A percentile compares a stretch with the other conserved stretches of the same genome.
Conservation (phyloP, 306 rosid genomes). For the Sphenostylis stenocarpa region DNA sequence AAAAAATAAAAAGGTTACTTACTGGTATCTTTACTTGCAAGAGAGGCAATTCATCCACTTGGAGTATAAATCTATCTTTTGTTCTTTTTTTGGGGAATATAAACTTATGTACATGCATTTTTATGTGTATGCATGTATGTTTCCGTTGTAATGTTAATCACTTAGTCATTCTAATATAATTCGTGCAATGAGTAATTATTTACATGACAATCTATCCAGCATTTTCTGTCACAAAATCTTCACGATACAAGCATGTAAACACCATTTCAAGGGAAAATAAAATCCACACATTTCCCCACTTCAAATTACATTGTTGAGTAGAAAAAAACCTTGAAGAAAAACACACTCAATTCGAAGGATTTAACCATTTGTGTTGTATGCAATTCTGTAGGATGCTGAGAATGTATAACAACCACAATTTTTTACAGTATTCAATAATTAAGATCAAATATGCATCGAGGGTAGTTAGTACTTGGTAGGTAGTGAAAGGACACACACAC, state of each 20-base stretch:
- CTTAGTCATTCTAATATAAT: background rate
- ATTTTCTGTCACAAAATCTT: background rate
- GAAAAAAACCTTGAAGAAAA: conserved; percentile 19
- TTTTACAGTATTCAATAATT: background rate
- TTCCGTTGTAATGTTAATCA: background rate
- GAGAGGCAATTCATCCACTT: background rate
- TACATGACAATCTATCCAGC: background rate
- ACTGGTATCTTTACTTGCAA: conserved; percentile 7
- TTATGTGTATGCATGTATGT: background rate
- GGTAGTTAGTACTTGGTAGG: background rate
- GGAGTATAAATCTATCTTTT: background rate
- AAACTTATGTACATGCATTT: background rate
- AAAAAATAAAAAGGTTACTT: background rate
- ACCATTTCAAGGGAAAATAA: background rate
- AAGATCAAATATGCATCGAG: background rate
- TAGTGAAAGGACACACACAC: conserved; percentile 12
- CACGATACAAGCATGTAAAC: background rate
- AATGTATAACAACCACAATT: conserved; percentile 27
- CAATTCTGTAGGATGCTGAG: conserved; percentile 22
- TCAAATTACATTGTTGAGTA: background rate
- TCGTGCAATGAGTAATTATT: background rate
- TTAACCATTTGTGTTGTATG: conserved; percentile 39
- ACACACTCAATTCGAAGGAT: background rate
- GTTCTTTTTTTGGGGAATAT: background rate
- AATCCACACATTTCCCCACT: background rate